Evolutionary conservation across 1,284 basidiomycete genomes (phyloP).

Genomic region (Fomitopsis betulina): DNA sequence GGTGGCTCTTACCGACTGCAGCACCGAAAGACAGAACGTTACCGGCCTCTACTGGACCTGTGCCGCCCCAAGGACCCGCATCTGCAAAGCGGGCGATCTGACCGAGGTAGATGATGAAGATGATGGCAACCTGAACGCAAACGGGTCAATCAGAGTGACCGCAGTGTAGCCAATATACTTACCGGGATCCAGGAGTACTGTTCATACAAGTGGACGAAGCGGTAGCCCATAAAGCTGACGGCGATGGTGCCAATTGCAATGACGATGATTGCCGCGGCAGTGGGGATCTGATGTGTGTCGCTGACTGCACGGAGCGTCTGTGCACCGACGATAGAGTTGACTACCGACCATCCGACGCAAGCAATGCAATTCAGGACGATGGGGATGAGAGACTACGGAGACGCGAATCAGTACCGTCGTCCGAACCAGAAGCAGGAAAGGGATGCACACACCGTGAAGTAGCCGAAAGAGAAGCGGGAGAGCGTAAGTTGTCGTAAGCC

Average conservation of each 20-base stretch:
- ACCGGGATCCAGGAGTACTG: slow-evolving; percentile 37
- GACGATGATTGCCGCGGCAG: slow-evolving; percentile 29
- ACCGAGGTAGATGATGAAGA: slow-evolving; percentile 30
- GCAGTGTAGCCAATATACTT: neutral
- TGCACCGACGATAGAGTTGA: slow-evolving; percentile 35
- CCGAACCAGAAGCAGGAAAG: neutral
- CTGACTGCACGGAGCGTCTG: slow-evolving; percentile 26
- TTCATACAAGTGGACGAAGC: slow-evolving; percentile 36
- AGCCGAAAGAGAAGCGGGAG: slow-evolving; percentile 29
- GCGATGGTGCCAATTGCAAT: slow-evolving; percentile 31
- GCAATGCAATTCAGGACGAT: slow-evolving; percentile 27
- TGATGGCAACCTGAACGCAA: slow-evolving; percentile 11
- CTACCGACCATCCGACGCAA: slow-evolving; percentile 30
- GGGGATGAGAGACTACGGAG: slow-evolving; percentile 19
- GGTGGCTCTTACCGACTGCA: slow-evolving; percentile 10
- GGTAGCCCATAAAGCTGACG: slow-evolving; percentile 38
- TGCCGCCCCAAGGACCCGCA: slow-evolving; percentile 18
- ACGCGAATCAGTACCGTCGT: neutral
- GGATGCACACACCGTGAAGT: slow-evolving; percentile 5
- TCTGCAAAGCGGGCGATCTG: slow-evolving; percentile 22
- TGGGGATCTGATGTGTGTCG: slow-evolving; percentile 24
- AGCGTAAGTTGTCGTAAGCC: slow-evolving; percentile 34
- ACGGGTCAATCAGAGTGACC: neutral
- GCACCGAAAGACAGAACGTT: slow-evolving; percentile 24
- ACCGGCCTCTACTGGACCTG: slow-evolving; percentile 20